Conservation (phyloP, 2,329 filamentous ascomycete species). For the Ceratocystis colombiana region DNA sequence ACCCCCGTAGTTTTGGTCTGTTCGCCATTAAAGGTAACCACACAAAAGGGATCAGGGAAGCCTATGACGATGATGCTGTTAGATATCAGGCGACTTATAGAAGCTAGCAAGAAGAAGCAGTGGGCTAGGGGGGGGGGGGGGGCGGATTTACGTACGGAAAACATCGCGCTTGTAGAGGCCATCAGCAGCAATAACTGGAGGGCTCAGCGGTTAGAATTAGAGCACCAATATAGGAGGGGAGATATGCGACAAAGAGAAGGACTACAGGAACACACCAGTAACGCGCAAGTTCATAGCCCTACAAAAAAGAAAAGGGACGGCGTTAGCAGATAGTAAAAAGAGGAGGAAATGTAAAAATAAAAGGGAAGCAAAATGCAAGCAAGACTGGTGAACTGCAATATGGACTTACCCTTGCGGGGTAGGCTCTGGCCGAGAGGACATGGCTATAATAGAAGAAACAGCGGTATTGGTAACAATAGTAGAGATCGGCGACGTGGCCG, state of each 20-base stretch:
- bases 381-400: constrained; percentile 23
- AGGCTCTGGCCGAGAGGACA: constrained; percentile 21
- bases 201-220: constrained; percentile 28
- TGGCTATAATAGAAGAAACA: constrained; percentile 6
- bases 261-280: constrained; percentile 60
- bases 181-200: constrained; percentile 89
- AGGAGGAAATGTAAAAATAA: background rate
- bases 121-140: too few species aligned
- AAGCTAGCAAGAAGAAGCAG: too few species aligned
- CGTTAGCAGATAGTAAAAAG: constrained; percentile 31
- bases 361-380: background rate
- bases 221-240: background rate
- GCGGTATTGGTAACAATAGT: background rate
- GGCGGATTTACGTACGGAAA: constrained; percentile 62
- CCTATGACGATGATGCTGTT: constrained; percentile 43
- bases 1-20: constrained; percentile 97
- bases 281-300: constrained; percentile 83
- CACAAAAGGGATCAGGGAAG: constrained; percentile 94
- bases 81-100: too few species aligned
- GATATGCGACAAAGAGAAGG: background rate
- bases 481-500: background rate
- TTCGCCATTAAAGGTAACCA: constrained; percentile 93
- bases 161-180: constrained; percentile 98
- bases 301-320: constrained; percentile 25
- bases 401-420: constrained; percentile 26